phyloP scores from a whole-genome alignment of 2,329 filamentous ascomycete species.

The Aspergillus bombycis region DNA sequence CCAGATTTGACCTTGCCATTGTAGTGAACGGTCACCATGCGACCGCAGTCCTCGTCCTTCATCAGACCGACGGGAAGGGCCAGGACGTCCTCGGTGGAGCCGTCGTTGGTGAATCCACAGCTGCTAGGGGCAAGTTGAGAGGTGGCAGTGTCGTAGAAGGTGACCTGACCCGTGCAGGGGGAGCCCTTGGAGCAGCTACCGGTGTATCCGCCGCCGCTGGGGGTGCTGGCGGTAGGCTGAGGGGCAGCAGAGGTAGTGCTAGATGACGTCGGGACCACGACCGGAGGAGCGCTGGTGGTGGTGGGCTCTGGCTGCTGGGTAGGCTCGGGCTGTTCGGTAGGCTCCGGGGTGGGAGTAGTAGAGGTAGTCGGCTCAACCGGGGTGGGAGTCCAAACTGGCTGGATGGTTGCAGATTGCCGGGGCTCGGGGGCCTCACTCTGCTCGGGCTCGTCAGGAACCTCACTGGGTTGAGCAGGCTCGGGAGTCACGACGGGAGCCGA shows the following conservation, averaged over 20 bases:
- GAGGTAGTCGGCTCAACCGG: constrained; percentile 5
- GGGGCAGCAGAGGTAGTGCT: neutral
- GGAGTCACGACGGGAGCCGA: constrained; percentile 19
- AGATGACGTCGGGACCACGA: neutral
- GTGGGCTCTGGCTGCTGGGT: neutral
- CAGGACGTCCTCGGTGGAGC: constrained; percentile 63
- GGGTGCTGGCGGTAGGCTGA: constrained; percentile 14
- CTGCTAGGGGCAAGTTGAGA: constrained; percentile 52
- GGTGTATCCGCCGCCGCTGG: constrained; percentile 22
- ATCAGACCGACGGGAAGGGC: constrained; percentile 70
- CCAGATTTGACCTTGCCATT: constrained; percentile 63
- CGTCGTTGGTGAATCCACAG: constrained; percentile 67
- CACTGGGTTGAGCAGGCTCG: constrained; percentile 17
- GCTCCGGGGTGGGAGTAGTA: constrained; percentile 6
- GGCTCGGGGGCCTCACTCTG: neutral
- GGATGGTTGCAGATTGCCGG: neutral
- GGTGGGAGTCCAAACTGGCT: neutral
- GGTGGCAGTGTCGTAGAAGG: constrained; percentile 71
- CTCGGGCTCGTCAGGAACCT: constrained; percentile 13
- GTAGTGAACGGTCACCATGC: constrained; percentile 65
- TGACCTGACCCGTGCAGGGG: constrained; percentile 64
- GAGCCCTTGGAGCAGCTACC: constrained; percentile 30
- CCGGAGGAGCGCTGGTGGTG: neutral
- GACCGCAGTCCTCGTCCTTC: constrained; percentile 71
- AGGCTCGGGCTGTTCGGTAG: neutral